Percentiles rank a stretch among this genome's conserved stretches.
phyloP scores from a whole-genome alignment of 2,329 filamentous ascomycete genomes.

The Penicillium sumatraense region DNA sequence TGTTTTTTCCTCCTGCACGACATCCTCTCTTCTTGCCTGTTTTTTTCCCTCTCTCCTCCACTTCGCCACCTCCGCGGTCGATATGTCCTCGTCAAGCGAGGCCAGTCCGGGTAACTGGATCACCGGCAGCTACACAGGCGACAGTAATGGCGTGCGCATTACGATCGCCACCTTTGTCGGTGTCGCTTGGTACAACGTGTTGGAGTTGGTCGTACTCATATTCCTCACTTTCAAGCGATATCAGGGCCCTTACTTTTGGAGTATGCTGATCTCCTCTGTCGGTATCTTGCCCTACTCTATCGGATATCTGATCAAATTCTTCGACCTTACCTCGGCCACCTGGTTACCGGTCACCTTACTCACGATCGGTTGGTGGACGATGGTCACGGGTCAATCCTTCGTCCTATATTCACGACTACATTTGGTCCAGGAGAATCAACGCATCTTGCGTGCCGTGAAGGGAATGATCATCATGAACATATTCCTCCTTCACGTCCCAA shows the following conservation, averaged over 20 bases:
- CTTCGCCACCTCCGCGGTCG: neutral
- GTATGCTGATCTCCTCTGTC: slow-evolving; percentile 47
- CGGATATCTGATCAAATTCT: slow-evolving; percentile 35
- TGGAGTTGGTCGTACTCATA: slow-evolving; percentile 53
- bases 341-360: slow-evolving; percentile 42
- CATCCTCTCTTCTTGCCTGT: neutral
- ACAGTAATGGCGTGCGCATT: slow-evolving; percentile 31
- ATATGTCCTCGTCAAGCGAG: slow-evolving; percentile 30
- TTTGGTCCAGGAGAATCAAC: slow-evolving; percentile 56
- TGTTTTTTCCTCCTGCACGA: neutral
- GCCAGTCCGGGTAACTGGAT: slow-evolving; percentile 34
- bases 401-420: slow-evolving; percentile 66
- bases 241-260: slow-evolving; percentile 56
- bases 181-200: slow-evolving; percentile 37
- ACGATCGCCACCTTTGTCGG: slow-evolving; percentile 33
- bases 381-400: slow-evolving; percentile 64
- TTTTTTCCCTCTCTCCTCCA: neutral
- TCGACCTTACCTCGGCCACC: slow-evolving; percentile 26
- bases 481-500: slow-evolving; percentile 56
- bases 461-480: slow-evolving; percentile 62
- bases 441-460: slow-evolving; percentile 53
- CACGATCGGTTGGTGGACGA: slow-evolving; percentile 58
- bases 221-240: slow-evolving; percentile 55
- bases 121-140: slow-evolving; percentile 31
- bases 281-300: slow-evolving; percentile 50